A percentile compares a stretch with the other conserved stretches of the same genome.
phyloP scores from a whole-genome alignment of 805 yeast species.

The Candida ovalis region DNA sequence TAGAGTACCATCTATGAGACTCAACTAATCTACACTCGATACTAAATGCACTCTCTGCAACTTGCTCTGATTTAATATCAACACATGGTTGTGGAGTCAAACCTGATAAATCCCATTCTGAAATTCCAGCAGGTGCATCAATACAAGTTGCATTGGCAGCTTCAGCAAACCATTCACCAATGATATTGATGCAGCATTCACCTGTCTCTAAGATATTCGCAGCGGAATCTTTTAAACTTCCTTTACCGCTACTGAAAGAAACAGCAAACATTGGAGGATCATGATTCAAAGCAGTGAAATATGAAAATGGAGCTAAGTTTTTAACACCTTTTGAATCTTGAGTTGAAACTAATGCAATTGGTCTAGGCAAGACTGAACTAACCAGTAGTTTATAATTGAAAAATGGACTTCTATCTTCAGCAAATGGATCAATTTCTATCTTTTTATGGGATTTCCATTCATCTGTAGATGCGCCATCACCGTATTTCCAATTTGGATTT shows the following conservation, averaged over 20 bases:
- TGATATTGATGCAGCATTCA: constrained; percentile 53
- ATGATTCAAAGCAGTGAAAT: constrained; percentile 40
- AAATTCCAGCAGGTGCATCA: constrained; percentile 44
- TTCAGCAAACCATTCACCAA: constrained; percentile 62
- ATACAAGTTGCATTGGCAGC: constrained; percentile 53
- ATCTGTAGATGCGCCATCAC: constrained; percentile 42
- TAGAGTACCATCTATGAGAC: constrained; percentile 42
- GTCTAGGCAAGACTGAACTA: constrained; percentile 57
- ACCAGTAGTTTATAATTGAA: constrained; percentile 49
- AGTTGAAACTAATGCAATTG: constrained; percentile 56
- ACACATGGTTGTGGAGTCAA: constrained; percentile 43
- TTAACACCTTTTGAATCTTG: constrained; percentile 37
- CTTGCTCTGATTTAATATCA: constrained; percentile 50
- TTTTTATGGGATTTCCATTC: constrained; percentile 45
- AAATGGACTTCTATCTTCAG: constrained; percentile 34
- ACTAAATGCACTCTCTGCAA: constrained; percentile 59
- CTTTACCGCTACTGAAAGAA: constrained; percentile 41
- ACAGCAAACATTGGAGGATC: constrained; percentile 60
- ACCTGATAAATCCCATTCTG: constrained; percentile 56
- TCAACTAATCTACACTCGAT: constrained; percentile 50
- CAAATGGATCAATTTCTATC: constrained; percentile 46
- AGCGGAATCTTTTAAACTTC: constrained; percentile 46
- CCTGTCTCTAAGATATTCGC: constrained; percentile 45
- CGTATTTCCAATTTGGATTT: constrained; percentile 41
- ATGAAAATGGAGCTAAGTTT: constrained; percentile 63